Percentiles rank a stretch among this genome's conserved stretches.
Conservation (phyloP, 2,329 filamentous ascomycete genomes). For the Curvularia eragrostidis region DNA sequence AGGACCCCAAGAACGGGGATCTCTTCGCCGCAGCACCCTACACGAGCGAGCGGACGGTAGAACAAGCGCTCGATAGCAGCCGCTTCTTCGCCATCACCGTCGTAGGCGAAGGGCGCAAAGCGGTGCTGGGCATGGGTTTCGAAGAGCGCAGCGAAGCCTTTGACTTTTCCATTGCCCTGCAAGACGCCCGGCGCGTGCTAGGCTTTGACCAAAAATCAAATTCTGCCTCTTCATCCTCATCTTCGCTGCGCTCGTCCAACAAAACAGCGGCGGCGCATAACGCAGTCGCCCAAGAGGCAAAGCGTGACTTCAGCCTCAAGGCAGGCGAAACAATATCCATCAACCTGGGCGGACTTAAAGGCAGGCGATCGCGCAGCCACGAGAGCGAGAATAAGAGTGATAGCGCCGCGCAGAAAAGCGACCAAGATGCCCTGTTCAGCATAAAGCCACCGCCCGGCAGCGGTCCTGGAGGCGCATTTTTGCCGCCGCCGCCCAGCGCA, state of each 20-base stretch:
- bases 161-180: constrained; percentile 80
- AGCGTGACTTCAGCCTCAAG: constrained; percentile 83
- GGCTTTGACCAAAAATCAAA: constrained; percentile 60
- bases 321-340: constrained; percentile 89
- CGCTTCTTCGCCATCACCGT: constrained; percentile 87
- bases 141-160: constrained; percentile 87
- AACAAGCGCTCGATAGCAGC: constrained; percentile 78
- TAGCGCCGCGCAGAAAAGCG: constrained; percentile 39
- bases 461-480: constrained; percentile 50
- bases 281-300: constrained; percentile 56
- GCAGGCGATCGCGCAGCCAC: constrained; percentile 50
- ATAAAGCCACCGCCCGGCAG: constrained; percentile 72
- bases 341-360: constrained; percentile 68
- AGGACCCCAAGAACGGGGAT: constrained; percentile 74
- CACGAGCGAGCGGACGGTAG: constrained; percentile 67
- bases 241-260: constrained; percentile 11
- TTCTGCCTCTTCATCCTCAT: constrained; percentile 16
- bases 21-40: constrained; percentile 88
- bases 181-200: constrained; percentile 76
- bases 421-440: constrained; percentile 67
- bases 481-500: constrained; percentile 72
- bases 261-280: no score
- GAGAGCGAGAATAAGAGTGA: constrained; percentile 51
- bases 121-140: constrained; percentile 82
- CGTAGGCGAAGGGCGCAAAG: constrained; percentile 77